phyloP scores from a whole-genome alignment of 2,329 filamentous ascomycete genomes.

The Sphaerulina musiva region DNA sequence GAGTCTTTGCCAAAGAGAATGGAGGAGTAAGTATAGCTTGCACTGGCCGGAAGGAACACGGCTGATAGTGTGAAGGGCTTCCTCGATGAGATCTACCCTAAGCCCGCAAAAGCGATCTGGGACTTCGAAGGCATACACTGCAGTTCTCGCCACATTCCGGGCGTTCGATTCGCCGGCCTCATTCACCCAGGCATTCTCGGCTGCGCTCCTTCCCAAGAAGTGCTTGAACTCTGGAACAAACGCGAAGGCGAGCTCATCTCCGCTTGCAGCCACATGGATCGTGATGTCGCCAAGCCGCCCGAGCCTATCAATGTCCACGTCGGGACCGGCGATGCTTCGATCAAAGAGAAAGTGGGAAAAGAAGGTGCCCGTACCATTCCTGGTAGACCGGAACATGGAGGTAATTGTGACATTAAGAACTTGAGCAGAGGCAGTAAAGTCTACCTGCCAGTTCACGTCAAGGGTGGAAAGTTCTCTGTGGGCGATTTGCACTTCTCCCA shows the following conservation, averaged over 20 bases:
- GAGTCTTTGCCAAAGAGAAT: constrained; percentile 71
- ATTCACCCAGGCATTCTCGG: constrained; percentile 91
- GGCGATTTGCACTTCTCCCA: constrained; percentile 68
- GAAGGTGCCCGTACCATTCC: constrained; percentile 84
- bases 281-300: constrained; percentile 72
- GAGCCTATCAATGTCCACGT: constrained; percentile 66
- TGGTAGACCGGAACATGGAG: constrained; percentile 76
- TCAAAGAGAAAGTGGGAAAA: constrained; percentile 61
- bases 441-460: constrained; percentile 79
- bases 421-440: constrained; percentile 72
- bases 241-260: constrained; percentile 75
- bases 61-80: constrained; percentile 48
- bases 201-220: constrained; percentile 71
- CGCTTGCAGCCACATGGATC: constrained; percentile 56
- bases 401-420: constrained; percentile 90
- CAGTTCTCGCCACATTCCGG: constrained; percentile 77
- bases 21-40: constrained; percentile 49
- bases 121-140: constrained; percentile 75
- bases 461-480: constrained; percentile 81
- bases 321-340: constrained; percentile 51
- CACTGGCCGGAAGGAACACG: not conserved
- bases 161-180: constrained; percentile 75
- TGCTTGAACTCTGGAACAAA: constrained; percentile 75
- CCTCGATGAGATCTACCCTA: constrained; percentile 77
- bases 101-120: constrained; percentile 70